These are phyloP conservation scores for Neoboletus subvelutipes DNA, from an alignment of 768 basidiomycete species.

Conservation along the genomic window DNA sequence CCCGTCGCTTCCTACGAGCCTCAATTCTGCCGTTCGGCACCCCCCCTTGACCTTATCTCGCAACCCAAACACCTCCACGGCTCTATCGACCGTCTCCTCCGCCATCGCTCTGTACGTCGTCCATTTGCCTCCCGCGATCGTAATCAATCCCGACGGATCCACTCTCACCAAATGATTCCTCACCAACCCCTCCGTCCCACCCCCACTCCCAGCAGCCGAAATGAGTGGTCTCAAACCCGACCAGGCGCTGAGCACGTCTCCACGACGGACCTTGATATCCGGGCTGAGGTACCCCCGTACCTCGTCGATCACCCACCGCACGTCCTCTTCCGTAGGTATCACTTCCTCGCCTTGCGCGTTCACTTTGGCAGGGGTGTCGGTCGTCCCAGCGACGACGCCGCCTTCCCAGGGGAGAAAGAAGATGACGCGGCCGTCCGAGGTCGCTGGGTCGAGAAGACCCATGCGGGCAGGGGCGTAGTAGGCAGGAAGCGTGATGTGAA, in stretches of 20 bases:
- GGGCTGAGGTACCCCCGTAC: conserved; percentile 84
- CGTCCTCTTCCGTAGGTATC: conserved; percentile 86
- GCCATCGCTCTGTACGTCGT: conserved; percentile 98
- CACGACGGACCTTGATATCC: conserved; percentile 91
- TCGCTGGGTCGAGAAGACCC: conserved; percentile 93
- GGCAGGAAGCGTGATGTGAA: conserved; percentile 95
- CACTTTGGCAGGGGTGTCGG: conserved; percentile 78
- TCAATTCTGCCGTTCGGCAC: conserved; percentile 78
- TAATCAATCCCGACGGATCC: conserved; percentile 76
- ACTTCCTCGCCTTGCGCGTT: conserved; percentile 59
- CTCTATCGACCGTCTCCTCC: conserved; percentile 87
- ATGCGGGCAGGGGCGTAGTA: conserved; percentile 95
- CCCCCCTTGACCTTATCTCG: conserved; percentile 50
- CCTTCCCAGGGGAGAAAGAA: conserved; percentile 99
- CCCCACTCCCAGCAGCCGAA: conserved; percentile 73
- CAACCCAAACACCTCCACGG: conserved; percentile 76
- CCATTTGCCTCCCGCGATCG: conserved; percentile 98
- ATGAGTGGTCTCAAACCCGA: conserved; percentile 89
- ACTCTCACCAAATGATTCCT: conserved; percentile 92
- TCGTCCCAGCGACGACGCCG: conserved; percentile 95
- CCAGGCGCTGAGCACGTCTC: conserved; percentile 96
- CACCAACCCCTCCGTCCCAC: conserved; percentile 84
- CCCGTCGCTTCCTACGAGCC: conserved; percentile 88
- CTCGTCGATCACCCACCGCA: conserved; percentile 95
- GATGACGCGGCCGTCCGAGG: conserved; percentile 95